Evolutionary conservation across 306 rosid species (phyloP), one percentile per base, ranked within the genome.

Genomic region (Hippophae tibetana): DNA sequence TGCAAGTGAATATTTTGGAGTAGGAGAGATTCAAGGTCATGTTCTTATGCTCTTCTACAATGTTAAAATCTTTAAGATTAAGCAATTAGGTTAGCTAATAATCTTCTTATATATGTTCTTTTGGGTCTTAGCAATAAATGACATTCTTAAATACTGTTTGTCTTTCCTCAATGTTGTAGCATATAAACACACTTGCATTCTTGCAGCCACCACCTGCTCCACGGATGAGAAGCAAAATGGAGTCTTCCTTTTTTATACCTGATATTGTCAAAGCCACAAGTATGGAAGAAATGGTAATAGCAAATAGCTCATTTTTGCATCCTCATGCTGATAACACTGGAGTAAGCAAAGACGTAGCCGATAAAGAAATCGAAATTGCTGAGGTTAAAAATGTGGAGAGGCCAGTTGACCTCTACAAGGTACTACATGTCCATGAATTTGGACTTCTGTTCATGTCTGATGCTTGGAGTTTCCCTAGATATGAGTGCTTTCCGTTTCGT

Each of bases 351-450:
- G 76, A 65, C 58, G 57, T 62, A 5, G 70, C 65, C 40, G 84
- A 74, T 47, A 63, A 68, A 66, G 83, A 81, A 64, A 66, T 58
- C 42, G 82, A 74, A 65, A 81, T 31, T 65, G 95, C 82, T 27
- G 88, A 79, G 69, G 94, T 86, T 41, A 90, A 84, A 77, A 85
- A 78, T 75, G 82, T 93, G 73, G 94, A 93, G 77, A 84, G 90
- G 81, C 97, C 99, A 2, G 89, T 93, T 72, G 99, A 93, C 70
- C 86, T 93, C 13, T 93, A 93, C 80, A 93, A 88, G 99, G 99
- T 93, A 69, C 47, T 60, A 31, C 12, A 60, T 48, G 52, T 48
- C 7, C 52, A 11, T 48, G 12, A 4, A 48, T 11, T 11, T 48
- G 52, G 13, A 18, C 23, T 18, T 18, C 23, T 5, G 13, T 48